Base-by-base conservation (phyloP, 306 rosid species). In the Aeschynomene evenia region DNA sequence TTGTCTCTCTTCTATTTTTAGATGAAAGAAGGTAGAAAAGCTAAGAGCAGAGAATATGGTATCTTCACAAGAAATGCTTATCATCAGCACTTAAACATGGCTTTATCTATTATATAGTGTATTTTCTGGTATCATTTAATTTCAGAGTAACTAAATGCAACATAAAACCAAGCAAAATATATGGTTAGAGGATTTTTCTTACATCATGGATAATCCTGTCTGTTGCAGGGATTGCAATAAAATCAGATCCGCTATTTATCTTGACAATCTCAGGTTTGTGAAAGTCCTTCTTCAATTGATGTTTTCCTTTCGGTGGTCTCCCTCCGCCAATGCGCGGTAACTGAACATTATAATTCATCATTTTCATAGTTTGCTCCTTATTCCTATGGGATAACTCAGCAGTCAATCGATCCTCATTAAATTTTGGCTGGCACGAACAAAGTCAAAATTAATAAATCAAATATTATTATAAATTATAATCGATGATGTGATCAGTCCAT, bases 191-290 rank as follows among this genome's bases (percentile, higher is more conserved):
- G 46, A 63, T 45, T 64, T 49, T 58, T 49, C 85, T 73, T 77
- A 77, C 82, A 20, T 78, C 82, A 43, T 42, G 77, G 58, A 77
- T 74, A 74, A 82, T 67, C 48, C 53, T 42, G 53, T 73, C 67
- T 34, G 83, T 78, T 50, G 80, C 64, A 19, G 66, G 80, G 37
- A 77, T 71, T 68, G 70, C 16, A 64, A 69, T 77, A 24, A 70
- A 10, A 53, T 82, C 59, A 40, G 80, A 42, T 51, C 62, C 70
- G 21, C 51, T 77, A 29, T 77, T 69, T 58, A 69, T 40, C 68
- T 51, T 28, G 74, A 58, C 51, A 42, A 21, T 5, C 40, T 77
- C 75, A 33, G 80, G 64, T 68, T 50, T 11, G 63, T 24, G 63
- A 11, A 64, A 43, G 45, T 56, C 67, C 63, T 77, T 71, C 77